phyloP scores from a whole-genome alignment of 208 protist species.

The Trypanosoma vivax region DNA sequence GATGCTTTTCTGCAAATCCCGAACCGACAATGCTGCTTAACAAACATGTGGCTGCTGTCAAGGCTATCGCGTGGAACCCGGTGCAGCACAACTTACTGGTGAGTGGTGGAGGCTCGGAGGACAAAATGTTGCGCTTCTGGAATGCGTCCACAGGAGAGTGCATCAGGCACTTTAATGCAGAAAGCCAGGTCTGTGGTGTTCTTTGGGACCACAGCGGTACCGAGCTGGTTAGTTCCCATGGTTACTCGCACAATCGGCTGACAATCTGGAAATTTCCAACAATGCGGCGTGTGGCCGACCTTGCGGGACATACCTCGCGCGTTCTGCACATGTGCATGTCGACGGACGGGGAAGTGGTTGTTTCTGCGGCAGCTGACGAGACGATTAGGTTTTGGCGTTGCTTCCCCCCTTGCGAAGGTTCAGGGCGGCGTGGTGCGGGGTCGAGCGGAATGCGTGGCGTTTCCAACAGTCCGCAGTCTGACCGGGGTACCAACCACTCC shows the following conservation, averaged over 20 bases:
- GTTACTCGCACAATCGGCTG: conserved; percentile 98
- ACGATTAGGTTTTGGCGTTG: conserved; percentile 95
- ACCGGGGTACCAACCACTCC: too few relatives aligned
- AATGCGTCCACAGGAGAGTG: conserved; percentile 94
- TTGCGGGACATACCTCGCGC: conserved; percentile 96
- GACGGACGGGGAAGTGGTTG: conserved; percentile 95
- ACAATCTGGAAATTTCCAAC: conserved; percentile 99
- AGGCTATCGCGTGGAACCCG: conserved; percentile 99
- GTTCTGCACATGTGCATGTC: conserved; percentile 97
- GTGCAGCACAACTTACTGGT: conserved; percentile 93
- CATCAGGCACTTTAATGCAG: conserved; percentile 92
- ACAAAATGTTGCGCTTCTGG: conserved; percentile 98
- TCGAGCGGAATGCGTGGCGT: too few relatives aligned
- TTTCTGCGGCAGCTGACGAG: conserved; percentile 97
- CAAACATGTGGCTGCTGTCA: conserved; percentile 95
- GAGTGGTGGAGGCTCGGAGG: conserved; percentile 97
- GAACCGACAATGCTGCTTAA: conserved; percentile 82
- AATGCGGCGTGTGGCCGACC: conserved; percentile 94
- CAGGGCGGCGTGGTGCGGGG: conserved; percentile 2
- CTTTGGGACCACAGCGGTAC: conserved; percentile 92
- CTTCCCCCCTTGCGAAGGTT: conserved; percentile 41
- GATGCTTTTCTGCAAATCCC: conserved; percentile 14
- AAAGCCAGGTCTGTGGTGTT: conserved; percentile 96
- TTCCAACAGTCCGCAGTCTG: too few relatives aligned
- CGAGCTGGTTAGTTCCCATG: conserved; percentile 98